phyloP scores from a whole-genome alignment of 2,329 filamentous ascomycete species.

The Chalaropsis thielavioides region DNA sequence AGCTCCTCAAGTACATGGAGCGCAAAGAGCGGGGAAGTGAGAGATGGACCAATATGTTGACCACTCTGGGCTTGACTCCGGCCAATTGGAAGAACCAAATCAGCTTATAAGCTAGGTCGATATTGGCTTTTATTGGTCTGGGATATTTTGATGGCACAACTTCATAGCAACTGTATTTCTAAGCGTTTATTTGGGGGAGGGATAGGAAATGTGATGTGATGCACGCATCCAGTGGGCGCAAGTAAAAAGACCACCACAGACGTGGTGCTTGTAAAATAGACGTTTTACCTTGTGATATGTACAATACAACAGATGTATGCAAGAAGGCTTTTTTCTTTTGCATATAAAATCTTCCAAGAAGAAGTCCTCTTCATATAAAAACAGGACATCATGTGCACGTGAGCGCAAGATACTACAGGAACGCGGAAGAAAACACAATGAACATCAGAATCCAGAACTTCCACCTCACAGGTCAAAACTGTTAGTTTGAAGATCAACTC shows the following conservation, averaged over 20 bases:
- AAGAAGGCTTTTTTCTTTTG: background rate
- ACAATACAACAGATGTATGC: slow-evolving; percentile 16
- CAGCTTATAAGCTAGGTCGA: slow-evolving; percentile 39
- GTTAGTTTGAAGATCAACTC: background rate
- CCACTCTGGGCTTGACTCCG: slow-evolving; percentile 71
- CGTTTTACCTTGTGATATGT: slow-evolving; percentile 15
- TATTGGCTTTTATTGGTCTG: background rate
- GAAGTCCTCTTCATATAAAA: slow-evolving; percentile 7
- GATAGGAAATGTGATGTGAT: background rate
- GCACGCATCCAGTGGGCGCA: background rate
- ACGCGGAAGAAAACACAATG: background rate
- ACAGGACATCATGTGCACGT: background rate
- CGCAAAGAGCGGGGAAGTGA: slow-evolving; percentile 81
- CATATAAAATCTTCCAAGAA: background rate
- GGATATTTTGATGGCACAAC: background rate
- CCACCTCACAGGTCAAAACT: background rate
- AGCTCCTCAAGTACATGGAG: slow-evolving; percentile 72
- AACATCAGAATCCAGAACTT: background rate
- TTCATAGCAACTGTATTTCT: slow-evolving; percentile 16
- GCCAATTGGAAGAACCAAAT: slow-evolving; percentile 89
- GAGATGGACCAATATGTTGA: slow-evolving; percentile 74
- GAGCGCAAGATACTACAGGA: background rate
- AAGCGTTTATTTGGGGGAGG: slow-evolving; percentile 7
- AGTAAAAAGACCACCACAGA: background rate
- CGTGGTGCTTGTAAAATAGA: slow-evolving; percentile 12